These are phyloP conservation scores for Pistacia atlantica DNA, from an alignment of 345 rosid genomes.

Conservation along the genomic window DNA sequence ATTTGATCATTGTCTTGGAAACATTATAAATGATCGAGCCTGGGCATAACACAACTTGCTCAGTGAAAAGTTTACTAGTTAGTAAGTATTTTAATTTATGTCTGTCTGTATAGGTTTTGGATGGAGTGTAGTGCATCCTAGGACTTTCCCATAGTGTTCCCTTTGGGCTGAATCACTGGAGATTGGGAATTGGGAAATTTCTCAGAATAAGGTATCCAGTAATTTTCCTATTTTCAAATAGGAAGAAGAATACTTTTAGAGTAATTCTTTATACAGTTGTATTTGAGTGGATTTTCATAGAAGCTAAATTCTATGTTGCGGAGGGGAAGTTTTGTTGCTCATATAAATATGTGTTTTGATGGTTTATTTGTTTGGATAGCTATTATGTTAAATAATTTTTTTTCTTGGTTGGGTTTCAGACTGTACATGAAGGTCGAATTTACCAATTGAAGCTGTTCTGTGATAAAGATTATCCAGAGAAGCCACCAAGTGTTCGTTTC, in stretches of 20 bases:
- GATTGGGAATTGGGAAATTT: not conserved
- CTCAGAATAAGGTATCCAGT: not conserved
- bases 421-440: constrained; percentile 95
- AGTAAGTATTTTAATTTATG: not conserved
- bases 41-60: not conserved
- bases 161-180: not conserved
- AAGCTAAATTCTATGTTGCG: not conserved
- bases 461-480: constrained; percentile 96
- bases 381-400: not conserved
- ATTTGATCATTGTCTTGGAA: not conserved
- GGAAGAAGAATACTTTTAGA: not conserved
- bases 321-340: not conserved
- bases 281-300: not conserved
- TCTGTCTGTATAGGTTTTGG: not conserved
- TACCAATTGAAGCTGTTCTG: constrained; percentile 98
- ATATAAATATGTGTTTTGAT: not conserved
- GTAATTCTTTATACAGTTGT: not conserved
- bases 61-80: not conserved
- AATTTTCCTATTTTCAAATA: not conserved
- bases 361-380: not conserved
- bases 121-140: not conserved
- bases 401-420: constrained; percentile 38
- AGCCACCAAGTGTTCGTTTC: constrained; percentile 92
- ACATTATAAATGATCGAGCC: not conserved
- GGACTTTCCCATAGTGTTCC: not conserved